Evolutionary conservation across 257 asterid genomes (phyloP).

Genomic region (Fraxinus cuspidata): DNA sequence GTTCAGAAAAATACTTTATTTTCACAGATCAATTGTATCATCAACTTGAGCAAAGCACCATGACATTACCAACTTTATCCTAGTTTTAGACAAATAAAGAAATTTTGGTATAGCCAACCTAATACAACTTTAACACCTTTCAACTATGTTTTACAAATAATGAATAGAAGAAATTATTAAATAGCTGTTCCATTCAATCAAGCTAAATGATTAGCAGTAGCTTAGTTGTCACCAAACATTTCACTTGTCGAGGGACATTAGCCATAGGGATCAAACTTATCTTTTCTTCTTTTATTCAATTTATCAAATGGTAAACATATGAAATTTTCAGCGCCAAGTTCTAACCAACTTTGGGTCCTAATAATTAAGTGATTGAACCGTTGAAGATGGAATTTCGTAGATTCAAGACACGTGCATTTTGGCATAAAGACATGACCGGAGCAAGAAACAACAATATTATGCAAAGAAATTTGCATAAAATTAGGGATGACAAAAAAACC

Average conservation of each 20-base stretch:
- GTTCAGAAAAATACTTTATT: not conserved
- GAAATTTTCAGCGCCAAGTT: not conserved
- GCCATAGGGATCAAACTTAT: not conserved
- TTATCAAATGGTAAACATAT: not conserved
- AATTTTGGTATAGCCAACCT: not conserved
- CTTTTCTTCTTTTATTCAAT: not conserved
- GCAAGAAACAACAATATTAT: not conserved
- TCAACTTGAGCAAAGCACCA: not conserved
- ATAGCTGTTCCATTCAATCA: not conserved
- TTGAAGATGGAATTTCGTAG: not conserved
- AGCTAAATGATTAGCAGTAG: not conserved
- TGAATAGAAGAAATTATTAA: no score
- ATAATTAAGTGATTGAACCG: not conserved
- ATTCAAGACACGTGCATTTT: not conserved
- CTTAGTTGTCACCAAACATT: not conserved
- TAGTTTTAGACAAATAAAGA: not conserved
- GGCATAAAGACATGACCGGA: not conserved
- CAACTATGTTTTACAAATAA: not conserved
- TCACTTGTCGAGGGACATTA: not conserved
- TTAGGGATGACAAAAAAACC: no score
- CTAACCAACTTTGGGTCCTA: not conserved
- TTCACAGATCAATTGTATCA: not conserved
- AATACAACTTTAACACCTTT: not conserved
- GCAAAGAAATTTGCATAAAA: not conserved
- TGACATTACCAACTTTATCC: not conserved